Evolutionary conservation across 2,329 filamentous ascomycete genomes (phyloP), one percentile per base, ranked within the genome.

Genomic region (Aspergillus neotritici): DNA sequence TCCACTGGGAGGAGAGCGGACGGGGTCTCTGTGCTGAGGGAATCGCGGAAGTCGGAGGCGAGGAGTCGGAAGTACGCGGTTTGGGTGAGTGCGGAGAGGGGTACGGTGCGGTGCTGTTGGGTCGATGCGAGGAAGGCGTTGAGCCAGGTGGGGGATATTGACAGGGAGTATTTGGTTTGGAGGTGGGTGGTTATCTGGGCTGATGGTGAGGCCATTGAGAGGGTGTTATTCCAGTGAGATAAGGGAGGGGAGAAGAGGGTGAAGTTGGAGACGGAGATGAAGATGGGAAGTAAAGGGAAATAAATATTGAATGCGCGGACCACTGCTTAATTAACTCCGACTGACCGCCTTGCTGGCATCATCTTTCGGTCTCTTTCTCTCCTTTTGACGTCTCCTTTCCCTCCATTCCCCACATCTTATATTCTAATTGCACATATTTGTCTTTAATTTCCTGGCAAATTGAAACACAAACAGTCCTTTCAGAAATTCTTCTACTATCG

Each of bases 61-160:
- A 96, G 78, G 9, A 97, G 73, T 41, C 88, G 87, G 54, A 89
- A 84, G 52, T 86, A 81, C 31, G 86, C 86, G 2, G 89, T 93
- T 48, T 88, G 86, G 43, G 86, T 74, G 14, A 94, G 75, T 4
- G 85, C 84, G 21, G 81, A 78, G 1, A 89, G 66, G 0, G 86
- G 83, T 1, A 79, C 81, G 34, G 63, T 12, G 73, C 71, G 34
- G 70, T 76, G 60, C 31, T 63, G 62, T 53, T 77, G 66, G 65
- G 71, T 66, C 39, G 72, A 77, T 12, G 76, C 66, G 46, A 85
- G 62, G 60, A 91, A 80, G 43, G 68, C 69, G 44, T 74, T 71
- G 21, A 93, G 75, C 79, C 86, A 91, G 44, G 76, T 51, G 65
- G 54, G 68, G 30, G 58, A 82, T 66, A 69, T 83, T 56, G 67